These are phyloP conservation scores for Hysterium pulicare DNA, from an alignment of 2,329 filamentous ascomycete genomes.

Conservation along the genomic window DNA sequence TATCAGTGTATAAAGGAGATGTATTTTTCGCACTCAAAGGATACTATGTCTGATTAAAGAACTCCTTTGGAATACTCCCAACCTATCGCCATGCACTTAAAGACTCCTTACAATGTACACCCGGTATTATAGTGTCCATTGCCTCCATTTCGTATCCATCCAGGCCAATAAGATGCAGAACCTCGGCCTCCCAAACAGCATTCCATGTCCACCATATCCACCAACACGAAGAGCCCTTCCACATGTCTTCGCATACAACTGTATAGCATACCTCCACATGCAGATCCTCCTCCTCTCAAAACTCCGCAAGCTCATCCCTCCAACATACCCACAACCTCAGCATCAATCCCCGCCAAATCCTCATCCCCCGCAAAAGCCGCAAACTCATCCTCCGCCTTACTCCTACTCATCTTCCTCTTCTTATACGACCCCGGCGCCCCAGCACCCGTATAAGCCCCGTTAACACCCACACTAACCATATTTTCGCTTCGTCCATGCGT, in stretches of 20 bases:
- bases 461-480: constrained; percentile 12
- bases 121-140: too few relatives aligned
- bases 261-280: background rate
- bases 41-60: too few relatives aligned
- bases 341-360: constrained; percentile 57
- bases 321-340: constrained; percentile 59
- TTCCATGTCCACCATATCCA: too few relatives aligned
- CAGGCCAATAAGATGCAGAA: too few relatives aligned
- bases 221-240: background rate
- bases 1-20: too few relatives aligned
- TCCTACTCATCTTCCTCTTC: constrained; percentile 37
- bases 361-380: constrained; percentile 44
- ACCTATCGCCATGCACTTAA: too few relatives aligned
- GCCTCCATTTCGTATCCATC: too few relatives aligned
- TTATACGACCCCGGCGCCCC: constrained; percentile 24
- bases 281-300: constrained; percentile 21
- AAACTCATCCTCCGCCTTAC: constrained; percentile 34
- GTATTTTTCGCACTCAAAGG: too few relatives aligned
- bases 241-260: too few relatives aligned
- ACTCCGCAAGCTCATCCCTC: constrained; percentile 41
- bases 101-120: too few relatives aligned
- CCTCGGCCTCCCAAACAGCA: too few relatives aligned
- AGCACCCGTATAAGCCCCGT: constrained; percentile 13
- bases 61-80: too few relatives aligned
- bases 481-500: constrained; percentile 17